Base-by-base conservation (phyloP, 2,329 filamentous ascomycete genomes). In the Scytalidium sp. region DNA sequence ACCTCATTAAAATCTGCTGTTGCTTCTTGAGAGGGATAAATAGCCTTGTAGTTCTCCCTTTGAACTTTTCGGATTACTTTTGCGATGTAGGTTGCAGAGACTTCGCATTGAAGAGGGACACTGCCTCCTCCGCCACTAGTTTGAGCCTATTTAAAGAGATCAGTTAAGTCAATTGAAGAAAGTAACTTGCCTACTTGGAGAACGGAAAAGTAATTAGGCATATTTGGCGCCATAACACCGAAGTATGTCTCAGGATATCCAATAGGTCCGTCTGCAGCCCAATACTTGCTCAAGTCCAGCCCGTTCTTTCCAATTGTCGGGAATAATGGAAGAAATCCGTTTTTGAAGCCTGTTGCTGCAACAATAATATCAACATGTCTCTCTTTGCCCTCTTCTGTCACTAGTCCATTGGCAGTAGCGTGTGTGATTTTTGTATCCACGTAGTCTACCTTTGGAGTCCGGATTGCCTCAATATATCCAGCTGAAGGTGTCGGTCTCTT, bases 41-140 rank as follows among this genome's bases (percentile, higher is more conserved):
- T 67, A 19, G 66, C 60, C 11, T 66, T 66, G 53, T 74, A 60
- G 56, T 73, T 0, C 84, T 69, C 0, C 84, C 84, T 41, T 71
- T 67, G 77, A 0, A 80, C 41, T 71, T 67, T 41, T 72, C 72
- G 0, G 74, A 76, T 7, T 76, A 73, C 68, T 58, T 85, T 84
- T 19, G 84, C 81, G 50, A 81, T 78, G 63, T 84, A 85, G 0
- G 80, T 75, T 1, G 85, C 65, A 55, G 85, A 80, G 7, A 76
- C 81, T 64, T 90, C 86, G 22, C 84, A 74, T 51, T 73, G 78
- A 58, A 86, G 81, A 1, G 84, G 84, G 0, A 87, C 80, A 0
- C 81, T 87, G 1, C 84, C 85, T 1, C 80, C 81, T 2, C 78
- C 74, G 0, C 81, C 81, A 0, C 75, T 1, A n/a, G n/a, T n/a